phyloP scores from a whole-genome alignment of 257 asterid species.

The Misopates orontium region DNA sequence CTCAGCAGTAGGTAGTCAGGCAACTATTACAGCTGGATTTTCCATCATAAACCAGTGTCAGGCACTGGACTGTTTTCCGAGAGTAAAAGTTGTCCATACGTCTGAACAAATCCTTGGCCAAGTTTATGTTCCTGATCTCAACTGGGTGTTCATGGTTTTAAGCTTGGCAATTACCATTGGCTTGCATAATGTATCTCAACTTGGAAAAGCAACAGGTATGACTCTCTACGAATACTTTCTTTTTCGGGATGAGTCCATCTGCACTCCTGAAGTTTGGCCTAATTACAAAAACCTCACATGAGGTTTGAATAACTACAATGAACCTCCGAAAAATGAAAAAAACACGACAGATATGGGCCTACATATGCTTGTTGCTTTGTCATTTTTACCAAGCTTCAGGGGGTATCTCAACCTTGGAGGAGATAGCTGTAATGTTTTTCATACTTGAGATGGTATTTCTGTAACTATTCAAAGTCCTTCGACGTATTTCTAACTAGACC shows the following conservation, averaged over 20 bases:
- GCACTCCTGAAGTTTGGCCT: no score
- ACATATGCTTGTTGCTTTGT: no score
- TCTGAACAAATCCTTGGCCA: slow-evolving; percentile 77
- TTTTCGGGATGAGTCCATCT: background rate
- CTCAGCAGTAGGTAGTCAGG: slow-evolving; percentile 97
- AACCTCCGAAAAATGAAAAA: no score
- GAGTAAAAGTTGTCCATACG: slow-evolving; percentile 89
- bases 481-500: no score
- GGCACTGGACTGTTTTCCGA: slow-evolving; percentile 84
- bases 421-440: no score
- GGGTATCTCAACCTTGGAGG: no score
- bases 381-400: no score
- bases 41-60: slow-evolving; percentile 94
- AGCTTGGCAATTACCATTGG: slow-evolving; percentile 74
- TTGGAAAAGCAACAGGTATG: slow-evolving; percentile 81
- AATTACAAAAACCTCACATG: no score
- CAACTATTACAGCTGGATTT: slow-evolving; percentile 89
- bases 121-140: slow-evolving; percentile 84
- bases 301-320: no score
- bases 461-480: no score
- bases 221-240: background rate
- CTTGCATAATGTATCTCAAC: slow-evolving; percentile 60
- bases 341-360: no score
- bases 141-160: slow-evolving; percentile 83
- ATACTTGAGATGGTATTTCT: no score